Conservation (phyloP, 257 asterid species). For the Paulownia fortunei region DNA sequence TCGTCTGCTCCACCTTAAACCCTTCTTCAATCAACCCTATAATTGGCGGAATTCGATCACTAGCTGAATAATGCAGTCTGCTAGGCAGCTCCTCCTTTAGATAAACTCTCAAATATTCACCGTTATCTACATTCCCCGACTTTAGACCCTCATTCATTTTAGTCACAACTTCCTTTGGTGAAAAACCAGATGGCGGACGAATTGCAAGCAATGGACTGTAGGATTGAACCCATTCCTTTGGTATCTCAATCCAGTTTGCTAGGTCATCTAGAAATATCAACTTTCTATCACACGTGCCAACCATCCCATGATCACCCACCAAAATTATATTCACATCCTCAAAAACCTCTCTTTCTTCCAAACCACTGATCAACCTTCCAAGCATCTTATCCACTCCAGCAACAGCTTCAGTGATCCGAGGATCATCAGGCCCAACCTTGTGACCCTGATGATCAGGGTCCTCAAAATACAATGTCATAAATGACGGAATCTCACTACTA, state of each 20-base stretch:
- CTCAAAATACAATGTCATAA: constrained; percentile 71
- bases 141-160: constrained; percentile 62
- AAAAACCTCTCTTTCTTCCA: constrained; percentile 66
- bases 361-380: constrained; percentile 68
- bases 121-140: constrained; percentile 64
- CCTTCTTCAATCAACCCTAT: constrained; percentile 73
- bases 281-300: constrained; percentile 73
- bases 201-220: constrained; percentile 74
- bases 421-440: constrained; percentile 73
- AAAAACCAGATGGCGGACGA: constrained; percentile 50
- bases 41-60: constrained; percentile 67
- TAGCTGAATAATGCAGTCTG: constrained; percentile 67
- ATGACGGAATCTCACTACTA: constrained; percentile 58
- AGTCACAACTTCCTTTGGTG: constrained; percentile 53
- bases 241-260: constrained; percentile 54
- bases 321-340: constrained; percentile 66
- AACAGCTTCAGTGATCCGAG: constrained; percentile 60
- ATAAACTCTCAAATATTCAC: constrained; percentile 64
- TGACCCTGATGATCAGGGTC: constrained; percentile 89
- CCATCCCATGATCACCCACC: constrained; percentile 92
- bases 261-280: constrained; percentile 68
- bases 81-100: constrained; percentile 73
- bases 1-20: constrained; percentile 68
- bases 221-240: constrained; percentile 64
- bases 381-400: constrained; percentile 59